Evolutionary conservation across 1,284 basidiomycete species (phyloP).

Genomic region (Moesziomyces aphidis): DNA sequence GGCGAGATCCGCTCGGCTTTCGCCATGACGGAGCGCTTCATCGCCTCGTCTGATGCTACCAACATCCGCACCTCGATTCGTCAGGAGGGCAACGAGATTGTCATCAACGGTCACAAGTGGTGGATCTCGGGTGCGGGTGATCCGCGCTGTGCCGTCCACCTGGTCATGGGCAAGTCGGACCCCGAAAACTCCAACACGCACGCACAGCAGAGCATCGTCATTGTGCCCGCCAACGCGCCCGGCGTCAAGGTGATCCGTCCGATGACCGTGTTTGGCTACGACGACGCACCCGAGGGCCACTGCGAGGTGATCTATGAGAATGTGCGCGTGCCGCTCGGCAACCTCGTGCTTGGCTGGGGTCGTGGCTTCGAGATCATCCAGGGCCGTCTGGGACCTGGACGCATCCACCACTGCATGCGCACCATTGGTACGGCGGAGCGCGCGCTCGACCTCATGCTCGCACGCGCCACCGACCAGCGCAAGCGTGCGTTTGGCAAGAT

Average conservation of each 20-base stretch:
- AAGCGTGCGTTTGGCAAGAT: conserved; percentile 95
- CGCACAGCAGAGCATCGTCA: conserved; percentile 90
- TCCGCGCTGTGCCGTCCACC: conserved; percentile 86
- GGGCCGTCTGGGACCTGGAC: conserved; percentile 94
- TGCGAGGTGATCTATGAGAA: conserved; percentile 95
- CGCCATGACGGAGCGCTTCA: conserved; percentile 63
- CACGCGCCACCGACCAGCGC: conserved; percentile 88
- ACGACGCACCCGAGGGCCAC: conserved; percentile 76
- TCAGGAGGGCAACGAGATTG: conserved; percentile 86
- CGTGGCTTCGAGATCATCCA: conserved; percentile 97
- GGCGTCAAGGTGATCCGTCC: conserved; percentile 90
- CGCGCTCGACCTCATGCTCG: conserved; percentile 87
- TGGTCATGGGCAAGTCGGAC: conserved; percentile 93
- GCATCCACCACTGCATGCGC: conserved; percentile 95
- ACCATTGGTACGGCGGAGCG: conserved; percentile 88
- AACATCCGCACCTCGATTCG: conserved; percentile 92
- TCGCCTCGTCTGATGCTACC: conserved; percentile 94
- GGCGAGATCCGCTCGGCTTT: conserved; percentile 87
- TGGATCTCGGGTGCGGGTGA: conserved; percentile 98
- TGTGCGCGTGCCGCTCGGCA: conserved; percentile 84
- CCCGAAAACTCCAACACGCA: conserved; percentile 79
- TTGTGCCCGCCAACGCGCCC: conserved; percentile 86
- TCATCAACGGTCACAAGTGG: conserved; percentile 98
- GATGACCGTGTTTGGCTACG: conserved; percentile 77
- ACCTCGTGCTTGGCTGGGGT: conserved; percentile 92